A percentile compares a stretch with the other conserved stretches of the same genome.
Conservation (phyloP, 2,329 filamentous ascomycete species). For the Microdochium bolleyi region DNA sequence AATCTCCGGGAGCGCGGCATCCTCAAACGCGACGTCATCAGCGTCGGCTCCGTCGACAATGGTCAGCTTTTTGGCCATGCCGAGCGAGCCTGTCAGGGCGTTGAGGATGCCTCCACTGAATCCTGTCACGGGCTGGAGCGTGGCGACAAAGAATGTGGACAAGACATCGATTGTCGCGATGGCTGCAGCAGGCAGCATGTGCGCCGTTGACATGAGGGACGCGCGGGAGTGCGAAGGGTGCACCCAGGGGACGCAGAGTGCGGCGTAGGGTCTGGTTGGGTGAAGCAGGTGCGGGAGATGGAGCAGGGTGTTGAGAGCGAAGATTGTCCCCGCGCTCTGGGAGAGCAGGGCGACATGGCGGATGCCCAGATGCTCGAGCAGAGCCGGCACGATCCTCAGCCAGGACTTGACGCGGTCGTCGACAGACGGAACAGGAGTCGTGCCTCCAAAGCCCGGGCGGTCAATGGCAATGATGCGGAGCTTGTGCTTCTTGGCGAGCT, state of each 20-base stretch:
- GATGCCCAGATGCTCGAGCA: slow-evolving; percentile 23
- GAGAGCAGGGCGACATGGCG: slow-evolving; percentile 12
- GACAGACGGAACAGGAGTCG: slow-evolving; percentile 13
- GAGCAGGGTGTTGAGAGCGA: slow-evolving; percentile 13
- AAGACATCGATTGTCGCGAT: slow-evolving; percentile 7
- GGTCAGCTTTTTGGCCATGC: background rate
- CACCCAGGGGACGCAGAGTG: slow-evolving; percentile 11
- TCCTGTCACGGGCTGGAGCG: slow-evolving; percentile 4
- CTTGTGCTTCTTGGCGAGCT: slow-evolving; percentile 18
- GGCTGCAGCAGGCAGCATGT: slow-evolving; percentile 7
- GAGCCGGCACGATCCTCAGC: slow-evolving; percentile 19
- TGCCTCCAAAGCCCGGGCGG: slow-evolving; percentile 26
- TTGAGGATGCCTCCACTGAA: slow-evolving; percentile 7
- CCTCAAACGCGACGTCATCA: slow-evolving; percentile 7
- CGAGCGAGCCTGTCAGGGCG: slow-evolving; percentile 1
- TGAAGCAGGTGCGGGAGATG: slow-evolving; percentile 12
- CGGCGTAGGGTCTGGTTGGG: slow-evolving; percentile 11
- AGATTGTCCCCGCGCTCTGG: slow-evolving; percentile 13
- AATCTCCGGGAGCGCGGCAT: slow-evolving; percentile 3
- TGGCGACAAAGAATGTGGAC: slow-evolving; percentile 3
- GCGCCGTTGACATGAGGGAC: slow-evolving; percentile 5
- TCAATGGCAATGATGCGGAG: slow-evolving; percentile 24
- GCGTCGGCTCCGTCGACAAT: slow-evolving; percentile 6
- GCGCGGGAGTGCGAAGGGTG: slow-evolving; percentile 10
- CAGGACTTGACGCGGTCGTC: slow-evolving; percentile 14